Evolutionary conservation across 192 early-diverging fungal species (phyloP).

Genomic region (Haplosporangium gracile): DNA sequence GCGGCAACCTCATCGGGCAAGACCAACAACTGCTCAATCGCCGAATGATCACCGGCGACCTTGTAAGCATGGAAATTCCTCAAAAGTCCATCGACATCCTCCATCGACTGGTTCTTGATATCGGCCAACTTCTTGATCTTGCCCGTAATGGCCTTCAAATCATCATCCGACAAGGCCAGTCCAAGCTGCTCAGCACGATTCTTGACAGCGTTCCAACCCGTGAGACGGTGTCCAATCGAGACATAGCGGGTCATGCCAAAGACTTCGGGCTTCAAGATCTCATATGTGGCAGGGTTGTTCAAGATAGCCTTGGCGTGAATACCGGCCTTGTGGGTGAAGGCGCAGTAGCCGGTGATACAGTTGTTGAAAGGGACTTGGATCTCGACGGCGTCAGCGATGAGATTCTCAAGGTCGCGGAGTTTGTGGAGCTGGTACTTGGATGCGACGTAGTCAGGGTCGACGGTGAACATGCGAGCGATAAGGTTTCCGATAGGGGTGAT

Average conservation of each 20-base stretch:
- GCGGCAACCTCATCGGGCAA: slow-evolving; percentile 22
- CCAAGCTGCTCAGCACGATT: slow-evolving; percentile 95
- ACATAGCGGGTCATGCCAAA: slow-evolving; percentile 99
- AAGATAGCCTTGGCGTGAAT: slow-evolving; percentile 99
- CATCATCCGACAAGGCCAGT: slow-evolving; percentile 85
- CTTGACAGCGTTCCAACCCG: slow-evolving; percentile 99
- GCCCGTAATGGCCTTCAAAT: slow-evolving; percentile 91
- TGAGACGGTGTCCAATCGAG: slow-evolving; percentile 96
- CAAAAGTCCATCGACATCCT: slow-evolving; percentile 91
- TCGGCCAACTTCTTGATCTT: slow-evolving; percentile 97
- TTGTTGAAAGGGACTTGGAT: slow-evolving; percentile 99
- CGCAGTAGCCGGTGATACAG: slow-evolving; percentile 99
- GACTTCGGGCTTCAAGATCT: slow-evolving; percentile 98
- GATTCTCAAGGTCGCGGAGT: slow-evolving; percentile 96
- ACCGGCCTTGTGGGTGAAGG: slow-evolving; percentile 99
- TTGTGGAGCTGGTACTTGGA: slow-evolving; percentile 93
- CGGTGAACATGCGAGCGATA: slow-evolving; percentile 95
- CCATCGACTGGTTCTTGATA: slow-evolving; percentile 91
- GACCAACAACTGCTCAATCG: slow-evolving; percentile 52
- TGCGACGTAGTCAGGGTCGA: slow-evolving; percentile 92
- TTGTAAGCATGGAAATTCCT: slow-evolving; percentile 82
- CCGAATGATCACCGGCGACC: slow-evolving; percentile 64
- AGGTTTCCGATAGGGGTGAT: slow-evolving; percentile 97
- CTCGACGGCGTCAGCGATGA: slow-evolving; percentile 95
- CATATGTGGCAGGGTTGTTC: slow-evolving; percentile 98